Percentiles rank a stretch among this genome's conserved stretches.
Evolutionary conservation across 148 eudicot genomes (phyloP).

Genomic region (Linanthus parryae): DNA sequence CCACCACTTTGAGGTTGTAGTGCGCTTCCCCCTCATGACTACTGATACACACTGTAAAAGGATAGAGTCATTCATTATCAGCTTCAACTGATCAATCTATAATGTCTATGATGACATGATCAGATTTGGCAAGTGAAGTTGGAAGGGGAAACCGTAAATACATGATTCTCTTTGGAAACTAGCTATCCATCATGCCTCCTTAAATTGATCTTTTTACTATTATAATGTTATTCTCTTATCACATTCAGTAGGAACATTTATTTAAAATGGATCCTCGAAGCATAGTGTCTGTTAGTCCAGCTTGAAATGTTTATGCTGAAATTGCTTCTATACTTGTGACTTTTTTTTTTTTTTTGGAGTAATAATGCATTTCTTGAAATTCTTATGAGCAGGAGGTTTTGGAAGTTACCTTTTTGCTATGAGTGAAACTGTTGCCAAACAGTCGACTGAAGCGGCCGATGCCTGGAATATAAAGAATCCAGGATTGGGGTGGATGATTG

Average conservation of each 20-base stretch:
- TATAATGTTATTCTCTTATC: not conserved
- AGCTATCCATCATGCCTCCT: too few relatives aligned
- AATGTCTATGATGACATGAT: too few relatives aligned
- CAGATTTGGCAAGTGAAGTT: too few relatives aligned
- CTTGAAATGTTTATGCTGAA: not conserved
- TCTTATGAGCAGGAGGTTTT: conserved; percentile 65
- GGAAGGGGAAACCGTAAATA: too few relatives aligned
- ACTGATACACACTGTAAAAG: too few relatives aligned
- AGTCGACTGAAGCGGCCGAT: conserved; percentile 29
- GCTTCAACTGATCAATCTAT: too few relatives aligned
- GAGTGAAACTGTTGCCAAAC: conserved; percentile 61
- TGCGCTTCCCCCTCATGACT: too few relatives aligned
- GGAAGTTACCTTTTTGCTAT: conserved; percentile 85
- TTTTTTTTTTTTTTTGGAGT: not conserved
- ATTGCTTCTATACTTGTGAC: not conserved
- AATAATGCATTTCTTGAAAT: not conserved
- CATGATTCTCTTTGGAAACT: too few relatives aligned
- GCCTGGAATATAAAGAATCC: conserved; percentile 55
- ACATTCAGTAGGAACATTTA: too few relatives aligned
- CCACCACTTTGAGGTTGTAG: too few relatives aligned
- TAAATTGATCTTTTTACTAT: not conserved
- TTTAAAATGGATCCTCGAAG: too few relatives aligned
- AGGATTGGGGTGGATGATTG: conserved; percentile 62
- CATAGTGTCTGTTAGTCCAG: not conserved
- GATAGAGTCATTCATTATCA: too few relatives aligned